Evolutionary conservation across 2,329 filamentous ascomycete species (phyloP), one percentile per base, ranked within the genome.

Genomic region (Epichloe aotearoae): DNA sequence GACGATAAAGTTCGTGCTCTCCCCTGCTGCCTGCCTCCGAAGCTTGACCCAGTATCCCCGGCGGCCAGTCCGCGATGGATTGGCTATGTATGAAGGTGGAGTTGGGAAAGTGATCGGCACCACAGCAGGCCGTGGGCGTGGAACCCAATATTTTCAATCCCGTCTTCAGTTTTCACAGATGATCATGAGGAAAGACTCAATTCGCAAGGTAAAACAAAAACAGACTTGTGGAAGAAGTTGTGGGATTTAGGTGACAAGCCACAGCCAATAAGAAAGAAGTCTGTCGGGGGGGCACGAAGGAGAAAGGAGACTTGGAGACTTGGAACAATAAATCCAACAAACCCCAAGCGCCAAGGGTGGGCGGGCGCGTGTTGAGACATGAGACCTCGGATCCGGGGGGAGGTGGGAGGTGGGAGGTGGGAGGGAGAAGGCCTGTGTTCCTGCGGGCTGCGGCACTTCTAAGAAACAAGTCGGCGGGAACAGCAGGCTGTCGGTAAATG

Each of bases 1-100:
- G 52, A 53, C 43, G 53, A 52, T 38, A 47, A 50, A 36, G 12
- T 30, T 51, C 47, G 51, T 50, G 53, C 52, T 30, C 26, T 30
- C 26, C 53, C 49, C 49, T 53, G 53, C 51, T 51, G 42, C 46
- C 49, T 26, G 26, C 7, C 26, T 26, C 26, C 38, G 54, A 53
- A 52, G 30, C 23, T 45, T 47, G 47, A 43, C 50, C 23, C 40
- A 41, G 46, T 45, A 34, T 49, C 30, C 26, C 26, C 26, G 26
- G 36, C 20, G n/a, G 36, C 47, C 42, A 33, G 52, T 50, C 41
- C 46, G 50, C 26, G 42, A 20, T 38, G 19, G 52, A 52, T 46
- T 49, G 36, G 19, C 19, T 44, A 41, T 20, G 17, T 44, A 41
- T 26, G 34, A 37, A 30, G 20, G 39, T n/a, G 41, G 36, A 49